Evolutionary conservation across 1,139 yeast genomes (phyloP).

Genomic region (Saccharomycopsis crataegensis): DNA sequence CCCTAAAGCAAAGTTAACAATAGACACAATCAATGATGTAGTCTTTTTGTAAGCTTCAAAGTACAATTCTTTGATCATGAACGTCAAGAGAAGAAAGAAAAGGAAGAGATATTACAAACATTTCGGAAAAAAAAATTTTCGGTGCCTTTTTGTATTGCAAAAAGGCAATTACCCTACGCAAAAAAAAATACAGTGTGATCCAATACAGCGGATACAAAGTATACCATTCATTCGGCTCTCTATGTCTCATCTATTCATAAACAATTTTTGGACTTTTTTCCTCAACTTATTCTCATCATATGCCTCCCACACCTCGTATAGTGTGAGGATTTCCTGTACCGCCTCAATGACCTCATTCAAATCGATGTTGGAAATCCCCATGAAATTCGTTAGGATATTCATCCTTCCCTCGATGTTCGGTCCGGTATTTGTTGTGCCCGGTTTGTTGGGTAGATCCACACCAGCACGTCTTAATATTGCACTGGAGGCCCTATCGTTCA

Average conservation of each 20-base stretch:
- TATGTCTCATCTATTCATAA: conserved; percentile 20
- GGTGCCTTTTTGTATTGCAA: too few species aligned
- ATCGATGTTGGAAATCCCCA: conserved; percentile 71
- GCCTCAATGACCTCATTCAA: conserved; percentile 71
- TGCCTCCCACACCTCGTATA: conserved; percentile 79
- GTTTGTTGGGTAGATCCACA: neutral
- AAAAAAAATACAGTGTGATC: too few species aligned
- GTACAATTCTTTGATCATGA: conserved; percentile 19
- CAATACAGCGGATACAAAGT: too few species aligned
- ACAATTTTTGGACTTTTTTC: conserved; percentile 24
- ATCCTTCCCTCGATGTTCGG: conserved; percentile 29
- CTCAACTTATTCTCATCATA: conserved; percentile 53
- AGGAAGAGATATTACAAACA: neutral
- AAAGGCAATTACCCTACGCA: too few species aligned
- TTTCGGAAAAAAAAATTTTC: neutral
- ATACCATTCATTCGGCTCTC: neutral
- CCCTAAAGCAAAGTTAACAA: conserved; percentile 19
- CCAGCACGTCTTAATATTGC: neutral
- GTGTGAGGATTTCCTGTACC: conserved; percentile 69
- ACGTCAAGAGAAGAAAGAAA: conserved; percentile 2
- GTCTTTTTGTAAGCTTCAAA: conserved; percentile 20
- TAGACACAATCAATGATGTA: neutral
- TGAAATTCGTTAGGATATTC: conserved; percentile 51
- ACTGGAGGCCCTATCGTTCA: neutral
- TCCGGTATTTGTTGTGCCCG: neutral